Percentiles rank a stretch among this genome's conserved stretches.
These are phyloP conservation scores for Tripterygium wilfordii DNA, from an alignment of 177 flowering plant species.

Conservation along the genomic window DNA sequence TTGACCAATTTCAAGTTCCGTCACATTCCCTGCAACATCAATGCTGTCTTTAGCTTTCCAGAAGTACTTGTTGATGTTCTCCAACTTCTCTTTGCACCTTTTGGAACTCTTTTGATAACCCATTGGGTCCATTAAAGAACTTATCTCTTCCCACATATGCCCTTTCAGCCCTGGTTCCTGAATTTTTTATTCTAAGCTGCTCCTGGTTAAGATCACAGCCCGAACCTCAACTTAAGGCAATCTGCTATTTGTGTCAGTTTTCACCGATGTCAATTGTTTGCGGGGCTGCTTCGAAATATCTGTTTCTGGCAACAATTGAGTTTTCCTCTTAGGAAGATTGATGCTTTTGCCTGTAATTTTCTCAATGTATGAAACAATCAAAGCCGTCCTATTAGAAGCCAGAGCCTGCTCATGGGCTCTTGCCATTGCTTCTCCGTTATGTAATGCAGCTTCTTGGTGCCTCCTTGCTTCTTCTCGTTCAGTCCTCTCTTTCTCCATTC, in stretches of 20 bases:
- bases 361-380: conserved; percentile 27
- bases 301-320: not conserved
- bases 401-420: conserved; percentile 21
- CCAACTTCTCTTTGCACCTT: conserved; percentile 25
- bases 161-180: conserved; percentile 18
- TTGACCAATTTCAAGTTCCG: not conserved
- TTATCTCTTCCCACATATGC: conserved; percentile 19
- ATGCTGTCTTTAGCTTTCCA: conserved; percentile 14
- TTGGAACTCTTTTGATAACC: conserved; percentile 21
- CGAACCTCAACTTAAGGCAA: conserved; percentile 24
- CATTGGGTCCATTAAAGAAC: conserved; percentile 14
- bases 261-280: not conserved
- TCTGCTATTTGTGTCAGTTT: conserved; percentile 4
- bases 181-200: conserved; percentile 12
- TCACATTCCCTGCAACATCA: no score
- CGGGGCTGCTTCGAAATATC: not conserved
- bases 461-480: conserved; percentile 29
- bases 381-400: conserved; percentile 22
- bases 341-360: conserved; percentile 27
- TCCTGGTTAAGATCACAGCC: conserved; percentile 16
- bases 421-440: conserved; percentile 15
- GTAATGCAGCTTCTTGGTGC: conserved; percentile 9
- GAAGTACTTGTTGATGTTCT: conserved; percentile 27
- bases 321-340: conserved; percentile 7
- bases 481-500: conserved; percentile 22